These are phyloP conservation scores for Platanthera zijinensis DNA, from an alignment of 106 monocot species.

Conservation along the genomic window DNA sequence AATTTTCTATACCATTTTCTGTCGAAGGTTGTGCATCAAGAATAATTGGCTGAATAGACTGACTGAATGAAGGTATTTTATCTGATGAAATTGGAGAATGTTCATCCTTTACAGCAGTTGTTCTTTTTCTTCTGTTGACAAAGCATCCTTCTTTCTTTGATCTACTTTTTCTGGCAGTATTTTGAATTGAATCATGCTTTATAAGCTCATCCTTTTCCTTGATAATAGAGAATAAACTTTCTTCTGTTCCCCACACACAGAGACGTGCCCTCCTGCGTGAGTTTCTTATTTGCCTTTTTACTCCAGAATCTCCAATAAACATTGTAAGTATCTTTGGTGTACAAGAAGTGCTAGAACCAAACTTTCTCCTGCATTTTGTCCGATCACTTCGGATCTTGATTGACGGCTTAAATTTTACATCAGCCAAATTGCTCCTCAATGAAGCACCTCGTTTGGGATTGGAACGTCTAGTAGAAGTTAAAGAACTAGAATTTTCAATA, in stretches of 20 bases:
- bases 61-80: slow-evolving; percentile 13
- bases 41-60: background rate
- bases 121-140: slow-evolving; percentile 10
- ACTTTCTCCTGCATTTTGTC: slow-evolving; percentile 21
- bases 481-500: slow-evolving; percentile 11
- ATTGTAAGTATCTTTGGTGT: slow-evolving; percentile 11
- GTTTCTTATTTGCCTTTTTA: slow-evolving; percentile 48
- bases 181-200: slow-evolving; percentile 9
- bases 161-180: slow-evolving; percentile 7
- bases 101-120: slow-evolving; percentile 5
- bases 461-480: slow-evolving; percentile 33
- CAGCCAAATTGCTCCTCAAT: slow-evolving; percentile 14
- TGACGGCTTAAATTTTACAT: slow-evolving; percentile 13
- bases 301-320: slow-evolving; percentile 12
- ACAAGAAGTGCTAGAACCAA: background rate
- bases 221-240: slow-evolving; percentile 30
- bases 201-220: slow-evolving; percentile 10
- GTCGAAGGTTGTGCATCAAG: slow-evolving; percentile 5
- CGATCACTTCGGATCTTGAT: slow-evolving; percentile 11
- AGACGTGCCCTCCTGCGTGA: slow-evolving; percentile 17
- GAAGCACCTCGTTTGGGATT: slow-evolving; percentile 67
- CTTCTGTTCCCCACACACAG: slow-evolving; percentile 57
- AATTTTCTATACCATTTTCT: background rate
- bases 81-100: slow-evolving; percentile 9
- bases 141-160: slow-evolving; percentile 17